Base-by-base conservation (phyloP, 257 asterid species). In the Plectranthus barbatus region DNA sequence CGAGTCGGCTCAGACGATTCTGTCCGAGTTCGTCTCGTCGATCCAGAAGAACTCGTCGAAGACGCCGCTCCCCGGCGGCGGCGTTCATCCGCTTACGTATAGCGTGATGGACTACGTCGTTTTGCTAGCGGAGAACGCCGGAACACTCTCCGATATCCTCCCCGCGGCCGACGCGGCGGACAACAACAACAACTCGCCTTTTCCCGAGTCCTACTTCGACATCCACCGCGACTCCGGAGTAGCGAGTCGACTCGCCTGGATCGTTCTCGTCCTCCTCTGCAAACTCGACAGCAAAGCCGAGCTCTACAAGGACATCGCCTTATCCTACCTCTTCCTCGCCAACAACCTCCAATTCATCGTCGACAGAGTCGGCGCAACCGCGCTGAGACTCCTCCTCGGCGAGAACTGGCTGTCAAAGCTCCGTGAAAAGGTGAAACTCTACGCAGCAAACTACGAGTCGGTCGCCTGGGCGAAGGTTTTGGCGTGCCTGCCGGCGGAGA, bases 281-380 rank as follows among this genome's bases (percentile, higher is more conserved):
- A n/a, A n/a, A n/a, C n/a, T n/a, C n/a, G n/a, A 88, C 68, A 72
- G 72, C 64, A 88, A 82, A 74, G 79, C 90, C 13, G 70, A 76
- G 33, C 51, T 73, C 23, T 88, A 86, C 77, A 74, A 71, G 11
- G 92, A 88, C 63, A 47, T 72, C 26, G 83, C 78, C 9, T 59
- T 86, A 62, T 80, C 90, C 1, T 88, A 88, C 42, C 90, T 88
- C 49, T 88, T 84, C 77, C 56, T 86, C 63, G 86, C 87, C 0
- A 88, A 83, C 76, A 86, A 88, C 24, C 77, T 86, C 76, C 84
- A 73, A 21, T 82, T 61, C 46, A 71, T 86, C 47, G 71, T 75
- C 14, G 77, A 66, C 45, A 77, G 48, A 56, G 90, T 74, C 60
- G 55, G 66, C 52, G 47, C 74, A 51, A 79, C 79, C 13, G 12